Conservation (phyloP, 495 filamentous ascomycete genomes). For the Penicillium parvum region DNA sequence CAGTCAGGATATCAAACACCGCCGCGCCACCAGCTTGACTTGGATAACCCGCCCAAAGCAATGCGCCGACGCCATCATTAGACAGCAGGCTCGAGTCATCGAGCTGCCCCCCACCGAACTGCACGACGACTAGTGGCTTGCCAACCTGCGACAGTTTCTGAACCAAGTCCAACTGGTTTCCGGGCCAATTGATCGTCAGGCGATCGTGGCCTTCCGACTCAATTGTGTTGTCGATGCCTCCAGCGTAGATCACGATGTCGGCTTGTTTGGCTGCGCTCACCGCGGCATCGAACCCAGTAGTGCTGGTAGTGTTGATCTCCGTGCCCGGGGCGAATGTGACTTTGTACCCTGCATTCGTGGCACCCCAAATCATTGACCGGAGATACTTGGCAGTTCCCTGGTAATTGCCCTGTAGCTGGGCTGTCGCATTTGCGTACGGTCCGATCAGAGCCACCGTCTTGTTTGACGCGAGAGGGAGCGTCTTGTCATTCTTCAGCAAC, state of each 20-base stretch:
- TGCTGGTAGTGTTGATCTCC: not conserved
- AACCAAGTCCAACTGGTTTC: conserved; percentile 32
- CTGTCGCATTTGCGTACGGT: not conserved
- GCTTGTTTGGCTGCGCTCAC: not conserved
- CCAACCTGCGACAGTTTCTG: not conserved
- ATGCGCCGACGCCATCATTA: not conserved
- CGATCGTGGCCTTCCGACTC: conserved; percentile 48
- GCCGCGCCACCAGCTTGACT: not conserved
- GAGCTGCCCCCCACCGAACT: not conserved
- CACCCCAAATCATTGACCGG: not conserved
- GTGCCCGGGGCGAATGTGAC: not conserved
- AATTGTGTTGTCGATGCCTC: not conserved
- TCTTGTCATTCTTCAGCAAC: not conserved
- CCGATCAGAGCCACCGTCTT: not conserved
- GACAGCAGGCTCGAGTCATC: not conserved
- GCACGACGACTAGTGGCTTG: not conserved
- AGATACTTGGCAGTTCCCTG: not conserved
- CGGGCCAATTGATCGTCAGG: conserved; percentile 44
- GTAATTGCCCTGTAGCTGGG: not conserved
- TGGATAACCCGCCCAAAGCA: not conserved
- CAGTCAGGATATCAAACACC: not conserved
- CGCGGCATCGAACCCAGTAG: not conserved
- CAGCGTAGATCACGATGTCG: not conserved
- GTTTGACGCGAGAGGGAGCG: no score
- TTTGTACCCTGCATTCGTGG: not conserved